Base-by-base conservation (phyloP, 2,329 filamentous ascomycete genomes). In the Hymenoscyphus infarciens region DNA sequence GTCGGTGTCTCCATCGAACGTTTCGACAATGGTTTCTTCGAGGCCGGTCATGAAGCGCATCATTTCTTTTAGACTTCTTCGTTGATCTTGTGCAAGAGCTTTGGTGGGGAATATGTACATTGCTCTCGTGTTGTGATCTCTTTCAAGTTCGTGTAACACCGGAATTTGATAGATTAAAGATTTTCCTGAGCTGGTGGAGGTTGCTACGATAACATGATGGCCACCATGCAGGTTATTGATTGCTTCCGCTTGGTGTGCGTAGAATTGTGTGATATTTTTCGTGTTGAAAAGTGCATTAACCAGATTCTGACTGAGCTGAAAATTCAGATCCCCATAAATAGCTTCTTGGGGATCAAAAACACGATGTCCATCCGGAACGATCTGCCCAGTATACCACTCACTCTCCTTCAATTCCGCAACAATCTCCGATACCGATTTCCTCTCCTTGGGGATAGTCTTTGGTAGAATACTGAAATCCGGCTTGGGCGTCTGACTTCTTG, bases 101-200 rank as follows among this genome's bases (percentile, higher is more conserved):
- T 99, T 99, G 0, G 95, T 99, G 0, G 95, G 95, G 65, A 99
- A 99, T 39, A 99, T 97, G 74, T 97, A 98, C 87, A 99, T 92
- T 2, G 95, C 95, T 69, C 95, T 82, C 8, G 91, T 90, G 61
- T 87, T 81, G 1, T 76, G 78, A 70, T 98, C 90, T 59, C 85
- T 80, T 75, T 99, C 94, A 1, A 99, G 79, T 57, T 91, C 89
- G 72, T 96, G 87, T 11, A 99, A 78, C 54, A 99, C 92, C 0
- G 95, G 95, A 16, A 99, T 83, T 72, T 99, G 95, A 72, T 98
- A 99, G 65, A 99, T 97, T n/a, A 99, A 79, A 5, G 92, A 97
- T 75, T 99, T 99, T 11, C 95, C 95, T 0, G 95, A 99, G 73
- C 91, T 96, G 0, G 95, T 99, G 0, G 94, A 96, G 0, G 95